Base-by-base conservation (phyloP, 169 alveolate genomes). In the Cardiosporidium cionae region DNA sequence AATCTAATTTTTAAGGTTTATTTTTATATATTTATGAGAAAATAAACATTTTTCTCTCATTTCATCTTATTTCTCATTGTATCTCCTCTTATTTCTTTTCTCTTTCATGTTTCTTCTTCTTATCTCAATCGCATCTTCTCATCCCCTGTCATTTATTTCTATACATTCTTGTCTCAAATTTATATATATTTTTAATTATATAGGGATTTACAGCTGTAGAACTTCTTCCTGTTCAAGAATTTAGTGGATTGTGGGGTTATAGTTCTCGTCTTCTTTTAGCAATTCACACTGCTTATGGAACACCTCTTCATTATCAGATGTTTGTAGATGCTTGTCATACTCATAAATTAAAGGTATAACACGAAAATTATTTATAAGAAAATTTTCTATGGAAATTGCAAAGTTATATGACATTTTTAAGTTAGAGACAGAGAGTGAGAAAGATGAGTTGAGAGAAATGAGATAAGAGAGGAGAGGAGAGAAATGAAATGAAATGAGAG, bases 191-290 rank as follows among this genome's bases (percentile, higher is more conserved):
- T 9, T 29, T 54, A n/a, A n/a, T 7, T n/a, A 7, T n/a, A 44
- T 62, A 64, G 54, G 72, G 74, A 32, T 83, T 83, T 65, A 81
- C 44, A 33, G 76, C 82, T 37, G 27, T 81, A 35, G 87, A 81
- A 52, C 28, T 81, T 35, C 65, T 81, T 81, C 87, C 87, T 3
- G 74, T 81, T 31, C 74, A 76, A 23, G 87, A 81, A 54, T 81
- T 76, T 58, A 77, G 84, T 31, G 87, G 87, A 27, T 74, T 72
- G 67, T 81, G 87, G 87, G 87, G 87, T 0, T 81, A 81, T 66
- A 81, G 78, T 44, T 84, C 87, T 16, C 76, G 87, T 35, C 74
- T 81, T 44, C 37, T 74, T 4, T 32, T 75, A 52, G 58, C 75
- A 6, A 23, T 70, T 3, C 75, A 81, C 70, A 65, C 71, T 27